These are phyloP conservation scores for Yamadazyma ubonensis DNA, from an alignment of 805 yeast genomes.

Conservation along the genomic window DNA sequence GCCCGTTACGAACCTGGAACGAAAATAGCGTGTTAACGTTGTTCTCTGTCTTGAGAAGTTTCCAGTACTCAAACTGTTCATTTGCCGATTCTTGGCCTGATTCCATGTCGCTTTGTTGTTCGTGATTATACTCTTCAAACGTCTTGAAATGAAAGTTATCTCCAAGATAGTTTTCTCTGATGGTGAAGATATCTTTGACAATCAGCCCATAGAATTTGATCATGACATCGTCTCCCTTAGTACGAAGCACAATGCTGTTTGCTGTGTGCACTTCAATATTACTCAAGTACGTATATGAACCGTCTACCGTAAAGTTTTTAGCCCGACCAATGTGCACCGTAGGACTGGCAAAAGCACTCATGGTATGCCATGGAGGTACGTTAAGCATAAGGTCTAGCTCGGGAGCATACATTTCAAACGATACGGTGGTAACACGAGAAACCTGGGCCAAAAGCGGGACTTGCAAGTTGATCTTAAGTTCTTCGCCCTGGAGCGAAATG, in stretches of 20 bases:
- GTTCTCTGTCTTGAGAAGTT: slow-evolving; percentile 52
- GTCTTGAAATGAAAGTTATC: slow-evolving; percentile 81
- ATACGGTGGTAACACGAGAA: slow-evolving; percentile 50
- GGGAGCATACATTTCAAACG: slow-evolving; percentile 54
- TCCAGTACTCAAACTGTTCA: slow-evolving; percentile 32
- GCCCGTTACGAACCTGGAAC: slow-evolving; percentile 68
- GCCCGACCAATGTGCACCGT: slow-evolving; percentile 67
- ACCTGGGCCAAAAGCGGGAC: slow-evolving; percentile 63
- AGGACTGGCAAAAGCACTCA: slow-evolving; percentile 62
- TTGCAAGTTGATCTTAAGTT: slow-evolving; percentile 42
- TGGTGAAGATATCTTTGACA: slow-evolving; percentile 67
- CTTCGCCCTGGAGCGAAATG: slow-evolving; percentile 67
- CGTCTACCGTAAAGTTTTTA: slow-evolving; percentile 56
- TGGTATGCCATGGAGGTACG: slow-evolving; percentile 92
- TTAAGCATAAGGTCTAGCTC: slow-evolving; percentile 60
- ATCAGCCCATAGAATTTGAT: slow-evolving; percentile 78
- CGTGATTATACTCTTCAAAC: slow-evolving; percentile 69
- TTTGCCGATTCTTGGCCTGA: slow-evolving; percentile 3
- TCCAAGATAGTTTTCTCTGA: slow-evolving; percentile 90
- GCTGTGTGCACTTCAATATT: slow-evolving; percentile 62
- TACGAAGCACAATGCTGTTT: slow-evolving; percentile 65
- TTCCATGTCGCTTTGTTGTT: slow-evolving; percentile 2
- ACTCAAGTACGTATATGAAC: slow-evolving; percentile 63
- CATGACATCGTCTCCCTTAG: slow-evolving; percentile 64
- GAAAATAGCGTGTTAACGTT: slow-evolving; percentile 77